Percentiles rank a stretch among this genome's conserved stretches.
These are phyloP conservation scores for Karstenula rhodostoma DNA, from an alignment of 2,329 filamentous ascomycete species.

Conservation along the genomic window DNA sequence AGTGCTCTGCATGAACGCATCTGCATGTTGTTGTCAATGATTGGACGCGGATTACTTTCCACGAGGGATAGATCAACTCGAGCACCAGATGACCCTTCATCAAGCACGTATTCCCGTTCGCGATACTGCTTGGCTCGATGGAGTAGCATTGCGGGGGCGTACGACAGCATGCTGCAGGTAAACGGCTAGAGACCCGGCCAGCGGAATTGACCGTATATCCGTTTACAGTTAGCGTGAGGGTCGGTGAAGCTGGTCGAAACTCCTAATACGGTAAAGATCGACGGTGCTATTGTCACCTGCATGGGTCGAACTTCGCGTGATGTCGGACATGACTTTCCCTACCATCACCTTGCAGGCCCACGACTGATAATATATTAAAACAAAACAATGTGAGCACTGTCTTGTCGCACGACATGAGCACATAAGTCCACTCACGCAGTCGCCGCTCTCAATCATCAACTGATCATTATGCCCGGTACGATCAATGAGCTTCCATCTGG, in stretches of 20 bases:
- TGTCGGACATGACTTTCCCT: not conserved
- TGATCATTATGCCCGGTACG: conserved; percentile 1
- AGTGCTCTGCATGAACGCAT: not conserved
- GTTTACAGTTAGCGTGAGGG: not conserved
- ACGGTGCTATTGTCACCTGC: too few species aligned
- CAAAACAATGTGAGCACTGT: too few species aligned
- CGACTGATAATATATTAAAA: not conserved
- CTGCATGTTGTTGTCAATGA: not conserved
- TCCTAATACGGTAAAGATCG: not conserved
- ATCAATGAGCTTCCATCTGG: conserved; percentile 14
- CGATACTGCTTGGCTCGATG: not conserved
- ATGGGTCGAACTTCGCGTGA: not conserved
- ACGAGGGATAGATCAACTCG: not conserved
- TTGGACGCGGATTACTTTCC: not conserved
- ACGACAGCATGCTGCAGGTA: not conserved
- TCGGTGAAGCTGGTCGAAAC: not conserved
- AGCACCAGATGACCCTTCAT: not conserved
- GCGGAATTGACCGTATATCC: not conserved
- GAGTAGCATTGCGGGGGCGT: not conserved
- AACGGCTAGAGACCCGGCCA: not conserved
- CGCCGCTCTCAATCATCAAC: too few species aligned
- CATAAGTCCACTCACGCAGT: not conserved
- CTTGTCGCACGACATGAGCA: too few species aligned
- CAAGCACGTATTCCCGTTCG: not conserved
- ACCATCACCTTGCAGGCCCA: too few species aligned